Evolutionary conservation across 495 filamentous ascomycete species (phyloP).

Genomic region (Penicillium roqueforti): DNA sequence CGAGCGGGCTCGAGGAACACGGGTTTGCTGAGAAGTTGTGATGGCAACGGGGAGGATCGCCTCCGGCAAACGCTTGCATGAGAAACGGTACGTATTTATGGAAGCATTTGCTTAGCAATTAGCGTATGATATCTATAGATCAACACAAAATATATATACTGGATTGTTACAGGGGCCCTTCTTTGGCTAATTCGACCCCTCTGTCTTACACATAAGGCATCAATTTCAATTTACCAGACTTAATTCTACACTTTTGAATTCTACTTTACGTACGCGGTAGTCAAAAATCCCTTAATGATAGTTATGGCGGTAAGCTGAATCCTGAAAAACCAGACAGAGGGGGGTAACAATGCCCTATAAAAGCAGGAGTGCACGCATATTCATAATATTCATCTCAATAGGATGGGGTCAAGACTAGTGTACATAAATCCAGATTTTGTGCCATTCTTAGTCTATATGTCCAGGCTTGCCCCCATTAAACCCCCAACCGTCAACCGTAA

Average conservation of each 20-base stretch:
- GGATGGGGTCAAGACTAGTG: slow-evolving; percentile 22
- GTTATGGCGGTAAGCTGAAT: no score
- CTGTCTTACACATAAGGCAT: no score
- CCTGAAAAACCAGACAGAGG: no score
- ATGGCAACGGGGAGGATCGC: neutral
- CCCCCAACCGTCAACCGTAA: neutral
- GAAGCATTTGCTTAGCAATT: slow-evolving; percentile 12
- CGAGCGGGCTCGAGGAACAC: slow-evolving; percentile 52
- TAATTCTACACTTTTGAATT: no score
- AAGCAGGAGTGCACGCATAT: slow-evolving; percentile 3
- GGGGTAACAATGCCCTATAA: no score
- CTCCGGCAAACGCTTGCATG: neutral
- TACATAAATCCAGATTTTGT: slow-evolving; percentile 25
- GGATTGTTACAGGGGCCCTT: no score
- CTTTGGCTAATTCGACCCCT: no score
- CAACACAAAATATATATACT: slow-evolving; percentile 1
- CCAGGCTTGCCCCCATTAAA: slow-evolving; percentile 3
- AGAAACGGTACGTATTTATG: slow-evolving; percentile 1
- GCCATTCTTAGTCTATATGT: slow-evolving; percentile 16
- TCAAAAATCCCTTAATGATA: no score
- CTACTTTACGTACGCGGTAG: no score
- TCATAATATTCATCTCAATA: slow-evolving; percentile 17
- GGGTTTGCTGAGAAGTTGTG: slow-evolving; percentile 56
- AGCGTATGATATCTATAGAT: slow-evolving; percentile 5
- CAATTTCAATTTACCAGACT: no score